Evolutionary conservation across 108 stramenopile species (phyloP).

Genomic region (Pseudonitzschia multiseries): DNA sequence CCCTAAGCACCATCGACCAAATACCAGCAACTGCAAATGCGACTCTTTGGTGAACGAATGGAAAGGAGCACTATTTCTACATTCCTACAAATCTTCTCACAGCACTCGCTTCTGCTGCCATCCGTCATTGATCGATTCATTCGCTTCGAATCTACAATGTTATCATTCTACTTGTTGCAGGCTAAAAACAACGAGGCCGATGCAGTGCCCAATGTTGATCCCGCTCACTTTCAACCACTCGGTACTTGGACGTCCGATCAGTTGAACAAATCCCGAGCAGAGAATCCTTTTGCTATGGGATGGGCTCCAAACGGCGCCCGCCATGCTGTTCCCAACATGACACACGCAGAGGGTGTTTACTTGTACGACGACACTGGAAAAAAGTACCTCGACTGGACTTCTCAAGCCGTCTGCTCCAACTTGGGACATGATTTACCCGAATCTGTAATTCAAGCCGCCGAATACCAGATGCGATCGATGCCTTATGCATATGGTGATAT

Average conservation of each 20-base stretch:
- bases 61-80: too few species aligned
- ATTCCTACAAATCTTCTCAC: background rate
- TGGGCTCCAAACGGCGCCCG: slow-evolving; percentile 53
- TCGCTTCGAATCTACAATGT: background rate
- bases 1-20: too few species aligned
- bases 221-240: slow-evolving; percentile 51
- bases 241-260: slow-evolving; percentile 52
- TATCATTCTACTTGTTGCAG: slow-evolving; percentile 7
- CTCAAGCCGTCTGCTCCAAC: slow-evolving; percentile 72
- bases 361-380: slow-evolving; percentile 61
- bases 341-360: slow-evolving; percentile 64
- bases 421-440: slow-evolving; percentile 56
- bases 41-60: too few species aligned
- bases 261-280: slow-evolving; percentile 36
- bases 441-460: slow-evolving; percentile 45
- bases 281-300: slow-evolving; percentile 58
- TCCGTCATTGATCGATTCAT: background rate
- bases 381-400: slow-evolving; percentile 71
- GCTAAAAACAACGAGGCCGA: slow-evolving; percentile 35
- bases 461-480: slow-evolving; percentile 42
- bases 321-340: slow-evolving; percentile 52
- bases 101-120: background rate
- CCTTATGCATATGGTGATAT: slow-evolving; percentile 64
- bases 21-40: too few species aligned
- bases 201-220: slow-evolving; percentile 33